A percentile compares a stretch with the other conserved stretches of the same genome.
Conservation (phyloP, 2,329 filamentous ascomycete genomes). For the Rutstroemia sp. region DNA sequence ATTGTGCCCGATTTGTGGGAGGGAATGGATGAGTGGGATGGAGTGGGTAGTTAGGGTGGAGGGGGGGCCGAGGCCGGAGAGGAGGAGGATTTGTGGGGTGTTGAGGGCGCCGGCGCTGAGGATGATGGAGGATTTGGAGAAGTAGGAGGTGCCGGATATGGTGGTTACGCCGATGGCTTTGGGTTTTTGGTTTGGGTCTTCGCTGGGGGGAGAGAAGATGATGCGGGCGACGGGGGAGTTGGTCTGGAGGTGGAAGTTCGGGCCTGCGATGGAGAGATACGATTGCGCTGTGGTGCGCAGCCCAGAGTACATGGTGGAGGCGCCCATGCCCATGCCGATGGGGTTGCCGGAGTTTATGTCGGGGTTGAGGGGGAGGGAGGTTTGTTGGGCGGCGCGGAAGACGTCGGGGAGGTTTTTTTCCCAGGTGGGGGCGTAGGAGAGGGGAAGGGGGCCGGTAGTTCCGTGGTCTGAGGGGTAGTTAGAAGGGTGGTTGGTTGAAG, state of each 20-base stretch:
- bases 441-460: constrained; percentile 37
- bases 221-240: constrained; percentile 40
- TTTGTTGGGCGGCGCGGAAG: constrained; percentile 40
- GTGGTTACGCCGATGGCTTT: constrained; percentile 39
- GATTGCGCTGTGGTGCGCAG: constrained; percentile 44
- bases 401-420: constrained; percentile 40
- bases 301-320: constrained; percentile 43
- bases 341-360: constrained; percentile 53
- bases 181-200: constrained; percentile 20
- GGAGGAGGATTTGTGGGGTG: constrained; percentile 40
- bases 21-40: constrained; percentile 47
- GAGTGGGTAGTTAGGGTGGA: constrained; percentile 34
- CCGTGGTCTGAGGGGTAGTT: constrained; percentile 39
- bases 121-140: constrained; percentile 36
- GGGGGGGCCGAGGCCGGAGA: constrained; percentile 38
- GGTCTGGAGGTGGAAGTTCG: constrained; percentile 47
- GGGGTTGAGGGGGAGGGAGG: constrained; percentile 41
- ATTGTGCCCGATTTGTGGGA: constrained; percentile 59
- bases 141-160: constrained; percentile 31
- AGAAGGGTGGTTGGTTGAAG: background rate
- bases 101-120: constrained; percentile 41
- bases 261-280: constrained; percentile 36
- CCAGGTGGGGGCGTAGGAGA: constrained; percentile 41
- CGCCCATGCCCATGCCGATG: constrained; percentile 44
- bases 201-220: constrained; percentile 31